Evolutionary conservation across 768 basidiomycete genomes (phyloP).

Genomic region (Pleurotus eryngii): DNA sequence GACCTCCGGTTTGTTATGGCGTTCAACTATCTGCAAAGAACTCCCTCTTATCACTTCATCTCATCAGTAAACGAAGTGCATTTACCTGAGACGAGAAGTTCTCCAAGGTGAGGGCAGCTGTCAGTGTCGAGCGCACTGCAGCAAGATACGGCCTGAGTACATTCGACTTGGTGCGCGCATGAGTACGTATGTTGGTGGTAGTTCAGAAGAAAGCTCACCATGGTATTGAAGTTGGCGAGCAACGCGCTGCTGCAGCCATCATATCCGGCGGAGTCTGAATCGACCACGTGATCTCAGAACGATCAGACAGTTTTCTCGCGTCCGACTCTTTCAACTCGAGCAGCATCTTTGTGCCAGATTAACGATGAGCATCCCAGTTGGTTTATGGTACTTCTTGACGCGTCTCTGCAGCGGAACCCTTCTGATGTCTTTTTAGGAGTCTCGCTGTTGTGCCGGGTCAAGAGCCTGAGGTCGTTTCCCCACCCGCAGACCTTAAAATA

Average conservation of each 20-base stretch:
- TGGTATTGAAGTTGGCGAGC: constrained; percentile 21
- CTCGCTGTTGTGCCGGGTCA: constrained; percentile 55
- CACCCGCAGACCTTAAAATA: constrained; percentile 69
- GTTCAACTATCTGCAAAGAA: constrained; percentile 76
- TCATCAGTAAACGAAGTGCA: constrained; percentile 4
- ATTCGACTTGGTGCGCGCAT: constrained; percentile 65
- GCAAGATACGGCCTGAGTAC: constrained; percentile 93
- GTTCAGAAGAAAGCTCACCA: constrained; percentile 40
- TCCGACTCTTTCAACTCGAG: constrained; percentile 10
- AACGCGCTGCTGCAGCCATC: constrained; percentile 5
- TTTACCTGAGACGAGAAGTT: constrained; percentile 95
- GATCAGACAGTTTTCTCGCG: neutral
- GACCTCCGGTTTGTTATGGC: constrained; percentile 96
- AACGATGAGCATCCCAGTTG: constrained; percentile 59
- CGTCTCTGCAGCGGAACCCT: constrained; percentile 13
- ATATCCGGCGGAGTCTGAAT: constrained; percentile 45
- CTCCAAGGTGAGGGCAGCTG: constrained; percentile 95
- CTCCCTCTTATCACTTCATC: constrained; percentile 11
- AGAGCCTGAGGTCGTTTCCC: constrained; percentile 45
- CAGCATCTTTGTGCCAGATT: neutral
- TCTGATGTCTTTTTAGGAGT: constrained; percentile 46
- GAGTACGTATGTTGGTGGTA: neutral
- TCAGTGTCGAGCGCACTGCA: constrained; percentile 92
- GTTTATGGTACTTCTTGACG: constrained; percentile 55
- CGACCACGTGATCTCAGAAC: neutral